Evolutionary conservation across 2,329 filamentous ascomycete species (phyloP), one percentile per base, ranked within the genome.

Genomic region (Teratosphaeria viscida): DNA sequence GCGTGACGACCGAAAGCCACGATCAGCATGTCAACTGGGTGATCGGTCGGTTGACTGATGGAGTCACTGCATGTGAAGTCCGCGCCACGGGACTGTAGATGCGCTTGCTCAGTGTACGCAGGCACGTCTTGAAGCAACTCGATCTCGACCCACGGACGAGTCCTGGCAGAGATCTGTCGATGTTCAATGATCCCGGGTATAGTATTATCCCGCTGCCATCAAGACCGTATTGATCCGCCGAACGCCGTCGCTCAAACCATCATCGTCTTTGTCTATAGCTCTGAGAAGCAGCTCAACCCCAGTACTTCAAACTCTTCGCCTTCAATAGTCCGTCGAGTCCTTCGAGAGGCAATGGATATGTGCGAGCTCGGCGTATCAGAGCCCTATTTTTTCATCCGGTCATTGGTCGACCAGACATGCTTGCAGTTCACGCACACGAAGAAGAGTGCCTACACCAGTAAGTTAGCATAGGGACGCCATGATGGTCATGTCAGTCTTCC

Each of bases 391-490:
- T 65, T 62, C 23, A 63, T 59, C 19, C 55, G 55, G 52, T 70
- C 65, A 35, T 71, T 65, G 43, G 70, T 72, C 56, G 69, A 71
- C 73, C 91, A 96, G 70, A 96, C 94, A 73, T 92, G 85, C 76
- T 91, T 90, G 77, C 94, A 99, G 62, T 86, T 85, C 79, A 89
- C 94, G 81, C 94, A 99, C 59, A 99, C 94, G 65, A 76, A 80
- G 70, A 79, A 81, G 52, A 80, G 74, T 70, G 76, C 77, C 78
- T 80, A 63, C 0, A 35, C 35, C 37, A n/a, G 16, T 54, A 23
- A 10, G 54, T 62, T 52, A 64, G 58, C 52, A 55, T 37, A 16
- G 35, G 60, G 60, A 7, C 29, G 37, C 37, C 37, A 29, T 23
- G 1, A 4, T 19, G 4, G 16, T 53, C 29, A 43, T 8, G 52